Percentiles rank a stretch among this genome's conserved stretches.
Conservation (phyloP, 306 rosid genomes). For the Vicia villosa region DNA sequence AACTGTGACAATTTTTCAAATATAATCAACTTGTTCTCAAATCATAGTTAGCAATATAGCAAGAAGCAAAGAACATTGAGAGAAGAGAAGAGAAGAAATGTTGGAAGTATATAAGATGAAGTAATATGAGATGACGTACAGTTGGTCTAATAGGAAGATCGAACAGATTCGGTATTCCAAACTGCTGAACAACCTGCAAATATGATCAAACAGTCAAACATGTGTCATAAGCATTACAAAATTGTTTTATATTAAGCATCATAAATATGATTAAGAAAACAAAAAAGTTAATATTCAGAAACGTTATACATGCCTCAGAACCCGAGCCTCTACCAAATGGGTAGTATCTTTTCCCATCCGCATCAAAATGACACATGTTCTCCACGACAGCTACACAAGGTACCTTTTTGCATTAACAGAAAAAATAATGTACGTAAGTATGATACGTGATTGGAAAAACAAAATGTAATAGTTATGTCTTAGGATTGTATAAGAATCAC, state of each 20-base stretch:
- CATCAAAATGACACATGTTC: conserved; percentile 98
- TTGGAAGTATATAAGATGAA: conserved; percentile 14
- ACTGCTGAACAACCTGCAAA: conserved; percentile 92
- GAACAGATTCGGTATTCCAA: conserved; percentile 95
- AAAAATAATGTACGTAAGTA: conserved; percentile 28
- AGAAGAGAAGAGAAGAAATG: conserved; percentile 15
- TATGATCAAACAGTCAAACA: conserved; percentile 37
- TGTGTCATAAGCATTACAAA: conserved; percentile 5
- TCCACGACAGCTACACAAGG: conserved; percentile 98
- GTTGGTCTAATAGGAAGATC: conserved; percentile 96
- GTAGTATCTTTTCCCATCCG: conserved; percentile 91
- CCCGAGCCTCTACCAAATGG: conserved; percentile 99
- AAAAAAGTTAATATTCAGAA: conserved; percentile 19
- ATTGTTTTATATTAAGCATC: background rate
- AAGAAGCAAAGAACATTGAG: conserved; percentile 18
- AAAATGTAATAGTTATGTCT: conserved; percentile 8
- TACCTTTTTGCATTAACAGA: conserved; percentile 59
- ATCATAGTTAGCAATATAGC: conserved; percentile 4
- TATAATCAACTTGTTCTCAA: conserved; percentile 24
- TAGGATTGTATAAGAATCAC: conserved; percentile 45
- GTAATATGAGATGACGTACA: conserved; percentile 51
- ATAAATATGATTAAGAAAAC: conserved; percentile 27
- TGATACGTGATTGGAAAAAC: conserved; percentile 7
- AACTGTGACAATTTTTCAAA: conserved; percentile 52
- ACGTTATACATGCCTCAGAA: conserved; percentile 63